Evolutionary conservation across 768 basidiomycete species (phyloP).

Genomic region (Pilatotrama ljubarskyi): DNA sequence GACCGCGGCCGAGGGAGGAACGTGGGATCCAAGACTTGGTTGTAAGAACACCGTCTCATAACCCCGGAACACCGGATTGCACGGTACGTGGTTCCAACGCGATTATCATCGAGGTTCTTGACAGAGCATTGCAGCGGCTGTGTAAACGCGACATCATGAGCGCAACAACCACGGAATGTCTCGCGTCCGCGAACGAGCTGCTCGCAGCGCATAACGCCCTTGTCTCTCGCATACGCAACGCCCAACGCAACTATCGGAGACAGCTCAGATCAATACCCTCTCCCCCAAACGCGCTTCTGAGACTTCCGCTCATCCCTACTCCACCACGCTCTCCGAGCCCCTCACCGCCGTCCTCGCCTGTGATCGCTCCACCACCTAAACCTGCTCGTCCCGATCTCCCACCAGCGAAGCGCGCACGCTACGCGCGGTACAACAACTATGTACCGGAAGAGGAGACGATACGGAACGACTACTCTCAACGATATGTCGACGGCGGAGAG

Average conservation of each 20-base stretch:
- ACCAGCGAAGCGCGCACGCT: slow-evolving; percentile 73
- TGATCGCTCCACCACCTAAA: slow-evolving; percentile 35
- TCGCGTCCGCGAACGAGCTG: slow-evolving; percentile 63
- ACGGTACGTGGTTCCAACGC: no score
- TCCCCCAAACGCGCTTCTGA: slow-evolving; percentile 55
- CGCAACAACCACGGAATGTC: slow-evolving; percentile 46
- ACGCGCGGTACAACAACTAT: slow-evolving; percentile 75
- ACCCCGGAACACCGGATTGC: no score
- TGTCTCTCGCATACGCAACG: slow-evolving; percentile 51
- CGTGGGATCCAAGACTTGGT: no score
- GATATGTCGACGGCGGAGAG: slow-evolving; percentile 88
- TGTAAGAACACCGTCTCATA: no score
- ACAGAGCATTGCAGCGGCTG: no score
- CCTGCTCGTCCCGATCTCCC: slow-evolving; percentile 53
- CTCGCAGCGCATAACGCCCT: slow-evolving; percentile 63
- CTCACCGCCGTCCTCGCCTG: slow-evolving; percentile 49
- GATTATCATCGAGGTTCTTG: no score
- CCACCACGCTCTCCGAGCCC: slow-evolving; percentile 52
- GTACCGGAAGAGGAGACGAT: slow-evolving; percentile 95
- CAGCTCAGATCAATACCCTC: slow-evolving; percentile 55
- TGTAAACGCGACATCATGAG: neutral
- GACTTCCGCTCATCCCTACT: slow-evolving; percentile 58
- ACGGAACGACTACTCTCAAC: slow-evolving; percentile 89
- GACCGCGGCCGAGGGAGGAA: no score
- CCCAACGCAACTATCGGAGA: slow-evolving; percentile 58